Conservation (phyloP, 345 rosid genomes). For the Cardamine resedifolia region DNA sequence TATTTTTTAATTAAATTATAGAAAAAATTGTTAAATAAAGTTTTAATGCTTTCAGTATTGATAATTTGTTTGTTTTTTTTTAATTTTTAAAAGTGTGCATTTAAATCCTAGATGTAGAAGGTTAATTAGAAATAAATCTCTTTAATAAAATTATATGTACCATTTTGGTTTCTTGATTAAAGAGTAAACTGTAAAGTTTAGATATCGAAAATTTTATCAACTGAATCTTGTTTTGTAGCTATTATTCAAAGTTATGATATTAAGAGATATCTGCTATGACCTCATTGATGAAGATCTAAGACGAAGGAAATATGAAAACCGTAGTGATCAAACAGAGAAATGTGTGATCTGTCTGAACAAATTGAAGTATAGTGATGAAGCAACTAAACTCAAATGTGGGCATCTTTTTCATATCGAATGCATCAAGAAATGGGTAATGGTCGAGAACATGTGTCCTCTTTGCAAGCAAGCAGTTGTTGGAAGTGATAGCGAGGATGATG, state of each 20-base stretch:
- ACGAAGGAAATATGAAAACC: conserved; percentile 1
- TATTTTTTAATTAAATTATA: neutral
- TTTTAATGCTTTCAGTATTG: neutral
- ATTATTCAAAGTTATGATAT: neutral
- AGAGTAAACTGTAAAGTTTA: neutral
- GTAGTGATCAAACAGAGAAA: neutral
- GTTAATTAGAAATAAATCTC: neutral
- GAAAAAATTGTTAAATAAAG: neutral
- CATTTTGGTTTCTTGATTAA: neutral
- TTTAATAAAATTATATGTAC: neutral
- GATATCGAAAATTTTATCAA: neutral
- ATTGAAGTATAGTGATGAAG: neutral
- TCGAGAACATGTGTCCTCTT: conserved; percentile 30
- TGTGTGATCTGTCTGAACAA: conserved; percentile 11
- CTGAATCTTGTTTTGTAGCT: neutral
- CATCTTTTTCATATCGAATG: conserved; percentile 25
- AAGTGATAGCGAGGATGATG: too few species aligned
- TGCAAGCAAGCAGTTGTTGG: conserved; percentile 2
- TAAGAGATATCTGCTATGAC: neutral
- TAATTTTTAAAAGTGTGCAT: neutral
- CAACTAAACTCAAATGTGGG: conserved; percentile 23
- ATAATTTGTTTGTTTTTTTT: neutral
- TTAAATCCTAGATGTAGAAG: neutral
- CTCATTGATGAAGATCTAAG: neutral
- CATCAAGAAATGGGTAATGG: conserved; percentile 22